Evolutionary conservation across 805 yeast species (phyloP), one percentile per base, ranked within the genome.

Genomic region (Brettanomyces bruxellensis): DNA sequence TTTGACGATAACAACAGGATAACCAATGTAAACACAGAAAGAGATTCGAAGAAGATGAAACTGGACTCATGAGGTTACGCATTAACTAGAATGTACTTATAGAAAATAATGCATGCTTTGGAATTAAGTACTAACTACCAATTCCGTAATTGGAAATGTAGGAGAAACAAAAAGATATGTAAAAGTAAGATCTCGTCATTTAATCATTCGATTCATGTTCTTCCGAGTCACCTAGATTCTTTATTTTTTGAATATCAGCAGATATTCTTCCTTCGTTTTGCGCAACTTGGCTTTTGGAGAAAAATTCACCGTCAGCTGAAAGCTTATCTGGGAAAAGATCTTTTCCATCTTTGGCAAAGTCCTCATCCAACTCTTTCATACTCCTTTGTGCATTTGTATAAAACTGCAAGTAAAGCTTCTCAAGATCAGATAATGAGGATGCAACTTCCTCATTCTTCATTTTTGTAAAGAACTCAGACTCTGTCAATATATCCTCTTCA

Each of bases 361-460:
- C 34, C 34, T 43, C 30, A 8, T 58, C 51, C 34, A 66, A 47
- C 13, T 66, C 74, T 32, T 76, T 73, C 95, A 95, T 88, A 49
- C 80, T 81, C 23, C 76, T 76, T 45, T 84, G 75, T 59, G 87
- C 69, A 25, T 75, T 75, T 49, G 76, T 72, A 64, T 84, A 91
- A 58, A 86, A 88, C 25, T 75, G 72, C 46, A 86, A 79, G 63
- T 91, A 85, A 50, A 78, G 79, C 52, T 84, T 85, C 43, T 95
- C 85, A 48, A 91, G 69, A n/a, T 75, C 74, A 7, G 78, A 68
- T 66, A 91, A 72, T 1, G 95, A 76, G 30, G 73, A 71, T 57
- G 83, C 81, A 61, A 90, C 71, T 64, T 91, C 97, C 35, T 73
- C 70, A 30, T 86, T 78, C 64, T 89, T 89, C 51, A 87, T 84